These are phyloP conservation scores for Macroventuria anomochaeta DNA, from an alignment of 2,329 filamentous ascomycete genomes.

Conservation along the genomic window DNA sequence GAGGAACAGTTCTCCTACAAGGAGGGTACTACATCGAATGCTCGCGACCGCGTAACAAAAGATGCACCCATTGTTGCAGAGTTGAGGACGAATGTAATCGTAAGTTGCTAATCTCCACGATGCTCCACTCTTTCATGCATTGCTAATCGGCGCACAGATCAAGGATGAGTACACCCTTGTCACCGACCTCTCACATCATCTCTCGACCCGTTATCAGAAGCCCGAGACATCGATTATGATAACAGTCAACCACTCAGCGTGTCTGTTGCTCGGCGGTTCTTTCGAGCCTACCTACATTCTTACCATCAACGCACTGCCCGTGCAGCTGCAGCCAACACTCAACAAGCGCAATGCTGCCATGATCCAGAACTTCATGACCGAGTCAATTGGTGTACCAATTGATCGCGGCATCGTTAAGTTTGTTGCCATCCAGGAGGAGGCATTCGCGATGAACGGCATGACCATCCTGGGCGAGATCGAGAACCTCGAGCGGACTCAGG, in stretches of 20 bases:
- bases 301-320: conserved; percentile 72
- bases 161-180: conserved; percentile 78
- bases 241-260: conserved; percentile 75
- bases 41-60: conserved; percentile 52
- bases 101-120: conserved; percentile 42
- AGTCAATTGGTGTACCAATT: conserved; percentile 69
- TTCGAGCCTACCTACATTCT: conserved; percentile 82
- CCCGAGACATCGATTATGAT: conserved; percentile 77
- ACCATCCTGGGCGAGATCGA: conserved; percentile 74
- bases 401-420: conserved; percentile 77
- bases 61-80: conserved; percentile 58
- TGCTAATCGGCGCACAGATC: conserved; percentile 60
- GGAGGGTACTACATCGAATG: conserved; percentile 40
- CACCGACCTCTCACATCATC: conserved; percentile 72
- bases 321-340: conserved; percentile 71
- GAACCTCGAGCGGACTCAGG: conserved; percentile 57
- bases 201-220: conserved; percentile 77
- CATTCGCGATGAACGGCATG: conserved; percentile 72
- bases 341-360: conserved; percentile 84
- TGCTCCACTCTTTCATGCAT: conserved; percentile 18
- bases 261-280: conserved; percentile 75
- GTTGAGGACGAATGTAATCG: conserved; percentile 59
- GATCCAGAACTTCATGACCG: conserved; percentile 76
- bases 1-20: conserved; percentile 50
- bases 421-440: conserved; percentile 71